phyloP scores from a whole-genome alignment of 345 rosid genomes.

The Sonneratia alba region DNA sequence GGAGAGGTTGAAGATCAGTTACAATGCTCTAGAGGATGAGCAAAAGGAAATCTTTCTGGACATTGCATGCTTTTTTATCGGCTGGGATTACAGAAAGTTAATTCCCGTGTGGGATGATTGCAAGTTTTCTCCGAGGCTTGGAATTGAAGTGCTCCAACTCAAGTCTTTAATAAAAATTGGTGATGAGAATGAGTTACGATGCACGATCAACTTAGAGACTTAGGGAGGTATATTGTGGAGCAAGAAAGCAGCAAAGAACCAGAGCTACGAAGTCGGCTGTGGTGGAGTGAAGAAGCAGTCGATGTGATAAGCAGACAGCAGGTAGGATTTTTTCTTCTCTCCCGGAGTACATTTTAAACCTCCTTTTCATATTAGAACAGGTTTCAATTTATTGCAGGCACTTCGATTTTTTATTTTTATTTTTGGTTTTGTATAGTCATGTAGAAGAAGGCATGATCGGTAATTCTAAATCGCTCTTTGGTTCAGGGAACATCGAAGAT shows the following conservation, averaged over 20 bases:
- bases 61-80: background rate
- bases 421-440: no score
- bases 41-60: background rate
- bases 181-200: background rate
- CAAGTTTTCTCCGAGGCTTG: background rate
- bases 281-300: background rate
- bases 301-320: background rate
- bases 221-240: conserved; percentile 12
- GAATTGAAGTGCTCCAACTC: background rate
- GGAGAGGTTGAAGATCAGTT: background rate
- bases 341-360: background rate
- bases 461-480: no score
- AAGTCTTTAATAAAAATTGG: conserved; percentile 8
- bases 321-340: background rate
- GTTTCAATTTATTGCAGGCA: background rate
- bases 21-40: background rate
- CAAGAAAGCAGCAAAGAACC: background rate
- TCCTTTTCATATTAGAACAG: background rate
- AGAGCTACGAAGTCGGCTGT: conserved; percentile 9
- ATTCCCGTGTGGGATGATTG: conserved; percentile 5
- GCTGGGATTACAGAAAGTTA: background rate
- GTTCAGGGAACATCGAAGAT: no score
- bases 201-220: conserved; percentile 11
- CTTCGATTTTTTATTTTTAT: no score
- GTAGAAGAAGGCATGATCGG: no score